phyloP scores from a whole-genome alignment of 225 moss, liverwort and hornwort genomes.

The Takakia lepidozioides region DNA sequence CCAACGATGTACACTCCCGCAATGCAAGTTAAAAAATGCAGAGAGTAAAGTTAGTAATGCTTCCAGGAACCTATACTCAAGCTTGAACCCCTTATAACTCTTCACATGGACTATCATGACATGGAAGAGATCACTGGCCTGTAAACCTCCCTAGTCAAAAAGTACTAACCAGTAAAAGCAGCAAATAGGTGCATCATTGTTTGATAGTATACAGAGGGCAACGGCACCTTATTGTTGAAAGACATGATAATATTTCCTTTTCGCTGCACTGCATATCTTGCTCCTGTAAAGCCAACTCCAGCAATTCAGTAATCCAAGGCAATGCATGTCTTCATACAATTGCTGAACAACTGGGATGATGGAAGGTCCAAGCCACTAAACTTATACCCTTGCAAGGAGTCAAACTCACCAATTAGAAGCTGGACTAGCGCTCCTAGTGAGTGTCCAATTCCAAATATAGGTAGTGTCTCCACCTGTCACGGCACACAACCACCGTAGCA shows the following conservation, averaged over 20 bases:
- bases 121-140: background rate
- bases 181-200: background rate
- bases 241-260: slow-evolving; percentile 75
- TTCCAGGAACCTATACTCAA: background rate
- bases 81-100: too few species aligned
- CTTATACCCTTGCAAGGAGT: too few species aligned
- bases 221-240: slow-evolving; percentile 75
- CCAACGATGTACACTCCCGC: too few species aligned
- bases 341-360: too few species aligned
- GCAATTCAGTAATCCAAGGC: slow-evolving; percentile 5
- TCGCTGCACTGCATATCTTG: slow-evolving; percentile 79
- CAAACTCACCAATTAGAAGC: slow-evolving; percentile 60
- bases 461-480: slow-evolving; percentile 56
- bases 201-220: background rate
- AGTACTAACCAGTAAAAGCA: background rate
- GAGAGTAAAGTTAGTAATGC: background rate
- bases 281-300: slow-evolving; percentile 42
- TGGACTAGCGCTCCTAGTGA: slow-evolving; percentile 76
- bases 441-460: slow-evolving; percentile 78
- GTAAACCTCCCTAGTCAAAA: background rate
- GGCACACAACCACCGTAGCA: too few species aligned
- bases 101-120: too few species aligned
- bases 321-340: too few species aligned
- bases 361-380: too few species aligned
- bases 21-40: slow-evolving; percentile 3